Conservation (phyloP, 148 eudicot species). For the Euryodendron excelsum region DNA sequence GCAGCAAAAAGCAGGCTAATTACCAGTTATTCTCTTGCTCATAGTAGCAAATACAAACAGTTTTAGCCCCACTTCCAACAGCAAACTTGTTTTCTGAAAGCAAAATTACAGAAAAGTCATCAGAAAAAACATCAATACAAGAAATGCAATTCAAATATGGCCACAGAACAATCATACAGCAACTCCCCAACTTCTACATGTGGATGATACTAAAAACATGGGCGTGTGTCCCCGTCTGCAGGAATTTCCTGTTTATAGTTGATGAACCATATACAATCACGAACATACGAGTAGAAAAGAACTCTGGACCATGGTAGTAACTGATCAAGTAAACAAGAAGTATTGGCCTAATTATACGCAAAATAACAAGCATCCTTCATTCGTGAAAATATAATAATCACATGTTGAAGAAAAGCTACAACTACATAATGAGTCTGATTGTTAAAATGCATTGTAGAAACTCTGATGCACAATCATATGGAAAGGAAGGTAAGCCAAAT, state of each 20-base stretch:
- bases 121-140: constrained; percentile 4
- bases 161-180: neutral
- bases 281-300: neutral
- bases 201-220: neutral
- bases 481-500: neutral
- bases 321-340: neutral
- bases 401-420: neutral
- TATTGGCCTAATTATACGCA: neutral
- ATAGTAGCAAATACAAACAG: constrained; percentile 97
- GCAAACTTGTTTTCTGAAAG: constrained; percentile 93
- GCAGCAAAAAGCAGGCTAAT: constrained; percentile 9
- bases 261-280: neutral
- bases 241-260: neutral
- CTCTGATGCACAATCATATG: neutral
- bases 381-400: neutral
- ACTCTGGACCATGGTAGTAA: neutral
- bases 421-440: neutral
- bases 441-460: neutral
- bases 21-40: constrained; percentile 99
- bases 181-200: neutral
- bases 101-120: neutral
- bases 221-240: neutral
- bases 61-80: constrained; percentile 99
- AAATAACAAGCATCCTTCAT: neutral
- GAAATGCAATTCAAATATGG: neutral